Evolutionary conservation across 164 flowering plant species (phyloP), one percentile per base, ranked within the genome.

Genomic region (Platanus orientalis): DNA sequence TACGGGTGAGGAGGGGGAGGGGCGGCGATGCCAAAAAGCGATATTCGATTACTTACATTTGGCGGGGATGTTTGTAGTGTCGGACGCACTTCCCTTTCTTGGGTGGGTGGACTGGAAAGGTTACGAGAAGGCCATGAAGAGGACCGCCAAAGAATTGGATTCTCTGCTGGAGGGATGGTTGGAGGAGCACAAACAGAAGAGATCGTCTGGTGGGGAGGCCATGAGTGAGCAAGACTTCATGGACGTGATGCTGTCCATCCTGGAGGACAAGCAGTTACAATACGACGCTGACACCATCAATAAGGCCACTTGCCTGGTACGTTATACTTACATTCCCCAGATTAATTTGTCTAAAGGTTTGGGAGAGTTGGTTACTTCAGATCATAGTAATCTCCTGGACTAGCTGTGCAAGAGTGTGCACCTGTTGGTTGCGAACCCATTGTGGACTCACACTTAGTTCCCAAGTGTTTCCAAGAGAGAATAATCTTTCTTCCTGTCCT

Each of bases 231-330:
- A 44, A 7, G 51, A 59, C 12, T 59, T 40, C 51, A 59, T 40
- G 51, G n/a, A 19, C 29, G 32, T 40, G 49, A 40, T 59, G 62
- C 17, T 25, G 51, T 23, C 28, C 32, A 58, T 23, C 19, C 52
- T 44, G 16, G 51, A 45, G 48, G 23, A 60, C 27, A 23, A 13
- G 9, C 29, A 23, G 0, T 2, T 26, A 42, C n/a, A n/a, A n/a
- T 44, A 44, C 10, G 60, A 57, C 25, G n/a, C 61, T 23, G 63
- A 66, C 16, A 57, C 54, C 13, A 34, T 32, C 50, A 58, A 36
- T 36, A 66, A 66, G 36, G 52, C 58, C 21, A 59, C 63, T n/a
- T 58, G 57, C 30, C 53, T 66, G 52, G 63, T 58, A 58, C 19
- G 57, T 36, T n/a, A n/a, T n/a, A n/a, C n/a, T n/a, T n/a, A n/a